phyloP scores from a whole-genome alignment of 2,329 filamentous ascomycete species.

The Pestalotiopsis sp. region DNA sequence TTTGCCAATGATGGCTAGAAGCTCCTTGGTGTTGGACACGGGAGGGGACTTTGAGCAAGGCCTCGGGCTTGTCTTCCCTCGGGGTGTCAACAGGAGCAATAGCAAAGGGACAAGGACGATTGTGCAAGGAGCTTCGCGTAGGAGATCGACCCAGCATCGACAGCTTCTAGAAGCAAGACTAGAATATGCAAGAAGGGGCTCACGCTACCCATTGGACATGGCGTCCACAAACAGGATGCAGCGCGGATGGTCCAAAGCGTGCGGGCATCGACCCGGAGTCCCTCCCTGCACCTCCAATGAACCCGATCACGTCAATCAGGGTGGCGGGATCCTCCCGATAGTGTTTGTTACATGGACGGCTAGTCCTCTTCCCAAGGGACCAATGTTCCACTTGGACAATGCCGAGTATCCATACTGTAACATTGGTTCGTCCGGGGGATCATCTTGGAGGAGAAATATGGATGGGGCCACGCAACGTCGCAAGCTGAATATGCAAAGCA shows the following conservation, averaged over 20 bases:
- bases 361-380: neutral
- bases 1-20: neutral
- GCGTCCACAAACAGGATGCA: conserved; percentile 2
- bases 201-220: neutral
- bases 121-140: neutral
- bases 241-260: neutral
- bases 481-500: neutral
- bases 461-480: neutral
- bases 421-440: neutral
- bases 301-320: neutral
- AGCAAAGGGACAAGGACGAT: neutral
- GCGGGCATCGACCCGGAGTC: neutral
- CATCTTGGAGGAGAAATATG: neutral
- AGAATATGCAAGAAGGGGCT: neutral
- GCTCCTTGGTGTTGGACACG: neutral
- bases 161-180: conserved; percentile 2
- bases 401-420: neutral
- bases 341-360: neutral
- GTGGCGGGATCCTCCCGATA: neutral
- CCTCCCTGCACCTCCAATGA: neutral
- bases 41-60: neutral
- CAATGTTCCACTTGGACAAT: neutral
- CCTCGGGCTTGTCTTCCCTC: neutral
- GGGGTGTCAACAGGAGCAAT: neutral
- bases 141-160: neutral